Base-by-base conservation (phyloP, 768 basidiomycete genomes). In the Lyophyllum decastes region DNA sequence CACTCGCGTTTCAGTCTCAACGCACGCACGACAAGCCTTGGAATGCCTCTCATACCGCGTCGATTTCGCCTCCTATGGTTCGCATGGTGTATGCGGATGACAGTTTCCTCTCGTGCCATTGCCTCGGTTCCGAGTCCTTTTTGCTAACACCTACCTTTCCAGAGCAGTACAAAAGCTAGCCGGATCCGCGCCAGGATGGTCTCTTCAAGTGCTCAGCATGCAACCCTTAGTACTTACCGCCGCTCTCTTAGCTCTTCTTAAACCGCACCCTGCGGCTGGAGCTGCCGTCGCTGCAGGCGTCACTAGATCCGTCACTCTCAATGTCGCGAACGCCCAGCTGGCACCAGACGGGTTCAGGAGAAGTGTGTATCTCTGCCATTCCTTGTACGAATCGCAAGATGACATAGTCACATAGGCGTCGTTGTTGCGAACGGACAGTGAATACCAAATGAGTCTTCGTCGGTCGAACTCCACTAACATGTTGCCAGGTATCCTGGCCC, bases 341-440 rank as follows among this genome's bases (percentile, higher is more conserved):
- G 62, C 66, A 8, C 67, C 67, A 14, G 67, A 68, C 52, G 67
- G 67, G 4, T 68, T 67, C 49, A 34, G 52, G 12, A 54, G 64
- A 35, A 64, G 67, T 65, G 25, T 14, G 64, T 61, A 21, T 45
- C 30, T 25, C 53, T 19, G 19, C 19, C 21, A 30, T 35, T 9
- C 49, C 26, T 14, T 38, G 35, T 4, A 4, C 1, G 33, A 6
- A 34, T 0, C 24, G 2, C 1, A n/a, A 1, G 7, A 12, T 45
- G 24, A 45, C 12, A 45, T 22, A 22, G 21, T 22, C 14, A 22
- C 14, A 24, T 33, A 60, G 59, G 47, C 17, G 43, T 49, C 17
- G 5, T 60, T 34, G 51, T 50, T 27, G 59, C 59, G n/a, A 57
- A 60, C 22, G 59, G 59, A 57, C 52, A 57, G 59, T 60, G 27